Conservation (phyloP, 768 basidiomycete genomes). For the Amanita rimosa region DNA sequence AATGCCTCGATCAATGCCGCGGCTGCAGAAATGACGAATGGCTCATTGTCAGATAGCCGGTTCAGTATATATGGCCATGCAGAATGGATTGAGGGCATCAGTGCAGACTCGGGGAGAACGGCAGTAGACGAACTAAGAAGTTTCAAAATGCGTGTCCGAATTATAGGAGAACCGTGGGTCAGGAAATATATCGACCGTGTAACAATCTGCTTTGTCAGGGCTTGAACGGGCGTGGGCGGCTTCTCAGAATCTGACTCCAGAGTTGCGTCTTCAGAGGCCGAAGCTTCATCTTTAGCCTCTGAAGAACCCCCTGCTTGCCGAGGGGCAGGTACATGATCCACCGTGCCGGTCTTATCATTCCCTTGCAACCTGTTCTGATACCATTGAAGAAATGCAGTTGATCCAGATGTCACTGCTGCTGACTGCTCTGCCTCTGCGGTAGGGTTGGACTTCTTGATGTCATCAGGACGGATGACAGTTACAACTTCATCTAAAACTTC, state of each 20-base stretch:
- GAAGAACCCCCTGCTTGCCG: constrained; percentile 42
- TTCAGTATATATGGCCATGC: constrained; percentile 95
- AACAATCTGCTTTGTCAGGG: constrained; percentile 76
- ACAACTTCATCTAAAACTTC: constrained; percentile 83
- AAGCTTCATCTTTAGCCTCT: constrained; percentile 8
- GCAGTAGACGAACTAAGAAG: constrained; percentile 67
- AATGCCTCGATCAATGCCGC: constrained; percentile 66
- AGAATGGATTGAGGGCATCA: constrained; percentile 77
- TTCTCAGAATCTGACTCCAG: constrained; percentile 30
- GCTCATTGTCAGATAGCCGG: constrained; percentile 60
- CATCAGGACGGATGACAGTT: constrained; percentile 55
- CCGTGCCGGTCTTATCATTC: constrained; percentile 24
- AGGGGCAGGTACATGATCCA: constrained; percentile 51
- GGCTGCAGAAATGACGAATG: constrained; percentile 73
- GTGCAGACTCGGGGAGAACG: constrained; percentile 57
- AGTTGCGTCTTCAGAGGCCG: constrained; percentile 12
- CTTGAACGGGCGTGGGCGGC: constrained; percentile 59
- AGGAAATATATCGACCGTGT: constrained; percentile 83
- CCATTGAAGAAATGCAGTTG: constrained; percentile 58
- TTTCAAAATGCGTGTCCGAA: constrained; percentile 73
- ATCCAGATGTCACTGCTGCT: constrained; percentile 5
- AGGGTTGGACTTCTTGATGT: constrained; percentile 17
- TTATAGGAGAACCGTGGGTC: constrained; percentile 78
- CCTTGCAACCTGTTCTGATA: constrained; percentile 35
- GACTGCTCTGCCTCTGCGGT: constrained; percentile 7